Evolutionary conservation across 2,329 filamentous ascomycete species (phyloP).

Genomic region (Aspergillus tanneri): DNA sequence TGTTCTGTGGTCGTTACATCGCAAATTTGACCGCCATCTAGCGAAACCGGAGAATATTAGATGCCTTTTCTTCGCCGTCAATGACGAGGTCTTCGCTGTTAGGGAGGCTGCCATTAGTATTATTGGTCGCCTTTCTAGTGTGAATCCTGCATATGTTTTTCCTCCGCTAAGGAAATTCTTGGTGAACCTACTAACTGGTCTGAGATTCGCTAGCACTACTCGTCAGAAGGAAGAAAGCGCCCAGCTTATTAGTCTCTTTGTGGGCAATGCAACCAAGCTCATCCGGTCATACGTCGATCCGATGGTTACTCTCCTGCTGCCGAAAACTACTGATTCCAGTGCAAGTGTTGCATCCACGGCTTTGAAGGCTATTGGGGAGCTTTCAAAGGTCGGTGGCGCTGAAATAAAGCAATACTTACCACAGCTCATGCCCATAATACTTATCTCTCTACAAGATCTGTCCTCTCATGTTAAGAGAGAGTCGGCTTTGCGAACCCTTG

Average conservation of each 20-base stretch:
- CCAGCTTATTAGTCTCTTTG: constrained; percentile 84
- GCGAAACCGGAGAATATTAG: constrained; percentile 96
- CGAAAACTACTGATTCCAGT: constrained; percentile 82
- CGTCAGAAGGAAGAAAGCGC: constrained; percentile 96
- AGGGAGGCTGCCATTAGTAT: constrained; percentile 96
- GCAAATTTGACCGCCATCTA: constrained; percentile 93
- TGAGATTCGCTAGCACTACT: constrained; percentile 91
- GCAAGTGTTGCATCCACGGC: constrained; percentile 90
- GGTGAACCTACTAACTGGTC: constrained; percentile 91
- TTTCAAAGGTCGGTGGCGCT: constrained; percentile 89
- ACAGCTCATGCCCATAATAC: constrained; percentile 88
- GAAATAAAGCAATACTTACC: constrained; percentile 92
- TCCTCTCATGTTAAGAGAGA: constrained; percentile 87
- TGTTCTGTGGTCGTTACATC: constrained; percentile 86
- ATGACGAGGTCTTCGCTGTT: constrained; percentile 90
- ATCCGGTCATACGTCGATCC: constrained; percentile 97
- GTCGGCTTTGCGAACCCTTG: constrained; percentile 83
- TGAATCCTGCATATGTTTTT: constrained; percentile 96
- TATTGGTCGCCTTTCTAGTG: constrained; percentile 84
- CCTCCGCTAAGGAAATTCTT: constrained; percentile 91
- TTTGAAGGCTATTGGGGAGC: constrained; percentile 86
- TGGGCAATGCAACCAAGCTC: constrained; percentile 85
- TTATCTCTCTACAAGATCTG: constrained; percentile 90
- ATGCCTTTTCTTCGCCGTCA: constrained; percentile 89
- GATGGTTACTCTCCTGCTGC: constrained; percentile 87